These are phyloP conservation scores for Tolypocladium amazonense DNA, from an alignment of 2,329 filamentous ascomycete genomes.

Conservation along the genomic window DNA sequence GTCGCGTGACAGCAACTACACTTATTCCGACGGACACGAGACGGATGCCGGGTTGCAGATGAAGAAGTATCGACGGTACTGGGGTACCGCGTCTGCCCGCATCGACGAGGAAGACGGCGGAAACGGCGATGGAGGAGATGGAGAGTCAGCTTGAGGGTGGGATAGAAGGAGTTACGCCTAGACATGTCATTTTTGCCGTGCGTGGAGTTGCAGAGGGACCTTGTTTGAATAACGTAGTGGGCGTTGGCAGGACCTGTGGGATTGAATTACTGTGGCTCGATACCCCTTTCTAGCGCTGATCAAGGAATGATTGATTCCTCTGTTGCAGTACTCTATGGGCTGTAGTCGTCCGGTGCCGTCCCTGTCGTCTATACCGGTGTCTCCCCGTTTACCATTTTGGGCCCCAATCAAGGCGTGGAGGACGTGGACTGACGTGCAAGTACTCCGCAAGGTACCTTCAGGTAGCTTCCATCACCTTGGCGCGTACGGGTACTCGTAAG, in stretches of 20 bases:
- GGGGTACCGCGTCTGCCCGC: constrained; percentile 20
- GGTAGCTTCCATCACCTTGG: too few relatives aligned
- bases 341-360: too few relatives aligned
- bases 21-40: constrained; percentile 17
- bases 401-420: not conserved
- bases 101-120: constrained; percentile 26
- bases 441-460: too few relatives aligned
- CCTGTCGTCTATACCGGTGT: not conserved
- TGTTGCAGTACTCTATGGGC: not conserved
- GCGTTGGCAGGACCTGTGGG: not conserved
- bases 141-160: not conserved
- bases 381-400: not conserved
- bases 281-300: constrained; percentile 1
- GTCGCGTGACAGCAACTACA: constrained; percentile 17
- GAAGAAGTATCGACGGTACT: constrained; percentile 22
- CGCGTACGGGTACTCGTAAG: too few relatives aligned
- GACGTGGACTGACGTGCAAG: not conserved
- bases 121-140: constrained; percentile 9
- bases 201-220: not conserved
- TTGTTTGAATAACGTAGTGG: not conserved
- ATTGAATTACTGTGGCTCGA: constrained; percentile 1
- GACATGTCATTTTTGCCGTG: not conserved
- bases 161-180: not conserved
- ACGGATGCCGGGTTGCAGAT: constrained; percentile 23
- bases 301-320: not conserved